Conservation (phyloP, 2,329 filamentous ascomycete species). For the Pseudopithomyces maydicus region DNA sequence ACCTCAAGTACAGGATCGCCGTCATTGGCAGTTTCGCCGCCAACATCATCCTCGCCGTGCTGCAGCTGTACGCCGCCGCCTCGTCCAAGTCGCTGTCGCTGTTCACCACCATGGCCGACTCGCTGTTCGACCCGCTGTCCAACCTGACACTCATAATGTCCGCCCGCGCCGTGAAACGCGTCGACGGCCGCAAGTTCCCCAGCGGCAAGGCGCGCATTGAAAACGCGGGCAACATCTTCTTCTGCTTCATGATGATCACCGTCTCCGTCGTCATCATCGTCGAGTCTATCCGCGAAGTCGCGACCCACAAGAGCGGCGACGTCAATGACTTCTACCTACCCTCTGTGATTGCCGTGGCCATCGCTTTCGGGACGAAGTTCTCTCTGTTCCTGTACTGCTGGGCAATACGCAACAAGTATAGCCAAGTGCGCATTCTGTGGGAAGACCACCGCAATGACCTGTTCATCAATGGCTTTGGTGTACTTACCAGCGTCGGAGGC, state of each 20-base stretch:
- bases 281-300: constrained; percentile 77
- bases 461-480: constrained; percentile 93
- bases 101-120: constrained; percentile 97
- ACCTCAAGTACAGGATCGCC: constrained; percentile 74
- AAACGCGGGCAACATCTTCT: constrained; percentile 93
- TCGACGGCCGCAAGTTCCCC: constrained; percentile 85
- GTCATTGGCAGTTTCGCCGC: constrained; percentile 73
- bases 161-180: constrained; percentile 83
- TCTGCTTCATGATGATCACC: constrained; percentile 93
- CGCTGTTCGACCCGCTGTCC: constrained; percentile 89
- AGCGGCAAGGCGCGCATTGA: constrained; percentile 93
- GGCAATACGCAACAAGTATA: constrained; percentile 87
- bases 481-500: constrained; percentile 89
- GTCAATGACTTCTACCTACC: constrained; percentile 74
- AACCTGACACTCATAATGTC: constrained; percentile 87
- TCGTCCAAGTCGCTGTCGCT: constrained; percentile 90
- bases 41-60: constrained; percentile 75
- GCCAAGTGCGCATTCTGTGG: constrained; percentile 90
- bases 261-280: constrained; percentile 93
- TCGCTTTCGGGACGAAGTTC: constrained; percentile 87
- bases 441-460: constrained; percentile 97
- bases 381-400: constrained; percentile 89
- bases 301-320: constrained; percentile 50
- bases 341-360: constrained; percentile 80
- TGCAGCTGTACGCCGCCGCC: constrained; percentile 89